Base-by-base conservation (phyloP, 1,284 basidiomycete genomes). In the Termitomyces sp. region DNA sequence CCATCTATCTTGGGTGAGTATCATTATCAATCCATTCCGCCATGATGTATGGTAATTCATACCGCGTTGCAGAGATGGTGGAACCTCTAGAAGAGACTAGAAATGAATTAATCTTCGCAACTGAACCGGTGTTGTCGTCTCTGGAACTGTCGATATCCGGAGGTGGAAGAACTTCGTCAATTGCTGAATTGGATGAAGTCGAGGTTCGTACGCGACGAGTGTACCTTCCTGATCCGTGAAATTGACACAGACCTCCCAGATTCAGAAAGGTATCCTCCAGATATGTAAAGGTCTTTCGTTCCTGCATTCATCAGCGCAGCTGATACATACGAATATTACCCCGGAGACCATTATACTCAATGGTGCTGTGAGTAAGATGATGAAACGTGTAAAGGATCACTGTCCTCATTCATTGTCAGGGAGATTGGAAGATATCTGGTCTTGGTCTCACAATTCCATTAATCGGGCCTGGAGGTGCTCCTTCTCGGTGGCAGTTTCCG, bases 401-500 rank as follows among this genome's bases (percentile, higher is more conserved):
- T 49, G 50, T 33, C 39, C 46, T 58, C 46, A 39, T 21, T 48
- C 31, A 34, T 45, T 24, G 56, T 50, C 60, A 97, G 91, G 96
- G 97, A 36, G 96, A 99, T 70, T 99, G 96, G 96, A 99, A 98
- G 73, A 80, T 99, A 47, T 88, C 90, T 13, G 95, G 94, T 0
- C 81, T 98, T 42, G 92, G 90, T 5, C 77, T 95, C 50, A 93
- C 92, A 0, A 94, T 95, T 15, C 81, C 91, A 1, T 75, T 98
- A 2, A 73, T 82, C 34, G 75, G 79, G 31, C 72, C 86, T 1
- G 85, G 90, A 59, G 94, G 92, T 1, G 76, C 81, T 4, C 77
- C 86, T 0, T 85, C 92, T 1, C 83, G 84, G 28, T 97, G 92
- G 86, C 86, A 90, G 58, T 96, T 92, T 65, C 94, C 94, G 0